phyloP scores from a whole-genome alignment of 2,329 filamentous ascomycete genomes.

The Colletotrichum sp. region DNA sequence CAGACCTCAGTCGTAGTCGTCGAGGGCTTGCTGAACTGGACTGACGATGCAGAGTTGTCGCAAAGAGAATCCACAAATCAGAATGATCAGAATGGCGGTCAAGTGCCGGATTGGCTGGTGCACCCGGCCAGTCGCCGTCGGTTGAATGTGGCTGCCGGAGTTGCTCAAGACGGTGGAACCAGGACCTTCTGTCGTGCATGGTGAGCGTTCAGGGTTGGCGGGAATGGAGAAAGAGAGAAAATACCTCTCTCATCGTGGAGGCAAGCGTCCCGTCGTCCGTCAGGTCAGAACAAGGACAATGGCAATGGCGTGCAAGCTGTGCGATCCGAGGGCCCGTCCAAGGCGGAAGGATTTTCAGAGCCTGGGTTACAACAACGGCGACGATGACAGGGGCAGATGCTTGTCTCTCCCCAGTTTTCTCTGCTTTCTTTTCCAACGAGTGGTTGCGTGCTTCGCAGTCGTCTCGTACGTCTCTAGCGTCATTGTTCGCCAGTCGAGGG shows the following conservation, averaged over 20 bases:
- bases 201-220: background rate
- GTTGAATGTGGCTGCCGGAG: slow-evolving; percentile 13
- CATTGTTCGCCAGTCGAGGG: slow-evolving; percentile 3
- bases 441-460: background rate
- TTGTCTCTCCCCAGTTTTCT: background rate
- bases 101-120: slow-evolving; percentile 10
- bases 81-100: slow-evolving; percentile 26
- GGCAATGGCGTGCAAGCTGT: slow-evolving; percentile 13
- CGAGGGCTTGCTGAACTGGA: background rate
- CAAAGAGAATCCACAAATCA: slow-evolving; percentile 5
- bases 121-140: background rate
- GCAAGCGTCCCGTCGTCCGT: background rate
- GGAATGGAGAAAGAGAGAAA: background rate
- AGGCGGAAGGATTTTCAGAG: background rate
- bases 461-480: slow-evolving; percentile 20
- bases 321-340: background rate
- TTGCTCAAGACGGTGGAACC: background rate
- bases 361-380: background rate
- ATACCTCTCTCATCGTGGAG: slow-evolving; percentile 5
- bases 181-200: slow-evolving; percentile 11
- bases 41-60: background rate
- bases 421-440: background rate
- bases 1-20: background rate
- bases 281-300: background rate
- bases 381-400: background rate